These are phyloP conservation scores for Diaporthe sp. DNA, from an alignment of 2,329 filamentous ascomycete genomes.

Conservation along the genomic window DNA sequence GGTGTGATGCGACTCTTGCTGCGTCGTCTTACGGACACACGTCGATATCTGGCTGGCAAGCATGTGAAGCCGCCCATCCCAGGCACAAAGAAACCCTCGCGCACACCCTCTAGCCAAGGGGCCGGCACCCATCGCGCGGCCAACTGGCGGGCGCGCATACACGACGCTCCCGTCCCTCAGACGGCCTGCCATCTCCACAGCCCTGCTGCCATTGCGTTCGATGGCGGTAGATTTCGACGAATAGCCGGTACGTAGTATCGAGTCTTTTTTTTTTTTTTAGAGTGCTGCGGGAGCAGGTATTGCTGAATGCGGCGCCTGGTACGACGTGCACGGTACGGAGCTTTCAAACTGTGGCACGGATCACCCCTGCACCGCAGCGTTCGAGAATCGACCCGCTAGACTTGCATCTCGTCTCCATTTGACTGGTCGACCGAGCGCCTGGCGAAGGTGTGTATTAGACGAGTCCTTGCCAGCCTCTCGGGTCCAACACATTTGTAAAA, in stretches of 20 bases:
- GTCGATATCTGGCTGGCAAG: neutral
- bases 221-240: neutral
- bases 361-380: conserved; percentile 34
- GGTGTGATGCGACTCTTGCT: neutral
- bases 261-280: neutral
- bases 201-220: neutral
- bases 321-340: neutral
- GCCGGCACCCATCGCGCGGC: neutral
- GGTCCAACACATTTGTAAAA: conserved; percentile 33
- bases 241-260: neutral
- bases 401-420: conserved; percentile 32
- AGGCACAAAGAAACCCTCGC: neutral
- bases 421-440: conserved; percentile 22
- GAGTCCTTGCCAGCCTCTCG: conserved; percentile 35
- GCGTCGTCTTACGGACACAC: neutral
- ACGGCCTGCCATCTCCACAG: neutral
- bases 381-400: conserved; percentile 22
- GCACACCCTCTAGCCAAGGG: neutral
- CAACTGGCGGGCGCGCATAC: neutral
- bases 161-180: neutral
- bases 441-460: neutral
- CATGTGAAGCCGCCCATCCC: conserved; percentile 10
- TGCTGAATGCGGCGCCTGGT: conserved; percentile 3
- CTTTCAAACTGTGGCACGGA: conserved; percentile 31
- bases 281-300: neutral